Conservation (phyloP, 169 alveolate species). For the Cryptosporidium andersoni region DNA sequence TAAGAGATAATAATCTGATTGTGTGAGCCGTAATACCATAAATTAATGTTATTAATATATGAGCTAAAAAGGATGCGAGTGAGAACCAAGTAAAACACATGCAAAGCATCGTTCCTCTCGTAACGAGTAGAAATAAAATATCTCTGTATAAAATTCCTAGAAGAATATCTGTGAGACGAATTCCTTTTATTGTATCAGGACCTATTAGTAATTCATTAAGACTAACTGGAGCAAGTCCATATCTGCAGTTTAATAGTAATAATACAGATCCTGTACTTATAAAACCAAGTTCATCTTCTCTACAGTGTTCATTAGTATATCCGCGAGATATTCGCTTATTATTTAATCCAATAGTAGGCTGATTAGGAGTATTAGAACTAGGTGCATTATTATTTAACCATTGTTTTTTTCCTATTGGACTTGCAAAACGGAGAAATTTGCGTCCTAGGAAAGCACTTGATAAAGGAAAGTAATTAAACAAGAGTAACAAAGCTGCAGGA, state of each 20-base stretch:
- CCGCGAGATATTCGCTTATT: background rate
- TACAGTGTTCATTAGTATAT: background rate
- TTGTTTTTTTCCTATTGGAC: slow-evolving; percentile 57
- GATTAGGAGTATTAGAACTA: slow-evolving; percentile 18
- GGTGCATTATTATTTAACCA: slow-evolving; percentile 46
- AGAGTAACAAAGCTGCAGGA: slow-evolving; percentile 38
- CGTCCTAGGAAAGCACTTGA: slow-evolving; percentile 70
- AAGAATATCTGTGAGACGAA: slow-evolving; percentile 63
- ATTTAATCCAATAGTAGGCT: slow-evolving; percentile 24
- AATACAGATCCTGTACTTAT: slow-evolving; percentile 50
- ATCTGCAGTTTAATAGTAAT: slow-evolving; percentile 68
- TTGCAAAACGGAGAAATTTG: slow-evolving; percentile 58
- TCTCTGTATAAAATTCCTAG: slow-evolving; percentile 66
- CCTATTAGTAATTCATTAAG: slow-evolving; percentile 72
- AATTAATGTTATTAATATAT: slow-evolving; percentile 34
- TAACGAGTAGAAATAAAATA: slow-evolving; percentile 35
- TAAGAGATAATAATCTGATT: slow-evolving; percentile 61
- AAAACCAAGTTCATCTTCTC: slow-evolving; percentile 67
- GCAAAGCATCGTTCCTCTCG: slow-evolving; percentile 65
- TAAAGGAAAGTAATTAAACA: slow-evolving; percentile 58
- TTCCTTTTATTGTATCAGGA: slow-evolving; percentile 72
- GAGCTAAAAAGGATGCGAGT: slow-evolving; percentile 71
- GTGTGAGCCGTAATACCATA: slow-evolving; percentile 70
- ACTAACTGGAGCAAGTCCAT: slow-evolving; percentile 72
- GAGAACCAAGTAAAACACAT: slow-evolving; percentile 71